Evolutionary conservation across 2,329 filamentous ascomycete species (phyloP), one percentile per base, ranked within the genome.

Genomic region (Drechslerella coelobrocha): DNA sequence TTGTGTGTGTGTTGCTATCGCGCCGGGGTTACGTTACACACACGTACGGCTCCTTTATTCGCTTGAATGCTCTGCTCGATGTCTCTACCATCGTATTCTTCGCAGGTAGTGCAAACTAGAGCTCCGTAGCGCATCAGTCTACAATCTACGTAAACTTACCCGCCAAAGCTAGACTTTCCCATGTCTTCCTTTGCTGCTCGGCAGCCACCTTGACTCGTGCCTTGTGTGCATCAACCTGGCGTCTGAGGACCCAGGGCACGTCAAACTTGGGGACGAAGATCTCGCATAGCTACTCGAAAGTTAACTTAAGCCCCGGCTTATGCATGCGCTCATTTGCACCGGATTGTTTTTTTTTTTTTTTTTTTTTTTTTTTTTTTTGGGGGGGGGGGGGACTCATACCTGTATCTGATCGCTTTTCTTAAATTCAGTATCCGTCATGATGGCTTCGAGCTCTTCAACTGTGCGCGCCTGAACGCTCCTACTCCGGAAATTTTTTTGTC

Each of bases 401-500:
- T 78, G 76, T 26, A 82, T 62, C 0, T 80, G 80, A 48, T 76
- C 78, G 5, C 78, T 80, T 53, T 78, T 75, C 17, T 75, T 73
- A 41, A 83, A 76, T 1, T 75, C 75, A 27, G 78, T 76, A 54
- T 79, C 76, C 0, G 57, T 72, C 41, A 83, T 26, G 0, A 83
- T 78, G 3, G 75, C 65, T 37, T 81, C 78, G 1, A 84, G 68
- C 68, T 85, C 82, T 0, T 79, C 81, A 69, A 81, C 82, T 0
- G 80, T 84, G 61, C 76, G 78, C 2, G 79, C 82, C 26, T 77
- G 75, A 9, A 77, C 79, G 51, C 76, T 77, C 29, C 61, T 72
- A 34, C 75, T 73, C 53, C 71, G 41, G 26, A 76, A 71, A 1
- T 79, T 80, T 0, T 78, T 77, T 17, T 79, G 78, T 9, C 77